Evolutionary conservation across 306 rosid genomes (phyloP).

Genomic region (Carpinus fangiana): DNA sequence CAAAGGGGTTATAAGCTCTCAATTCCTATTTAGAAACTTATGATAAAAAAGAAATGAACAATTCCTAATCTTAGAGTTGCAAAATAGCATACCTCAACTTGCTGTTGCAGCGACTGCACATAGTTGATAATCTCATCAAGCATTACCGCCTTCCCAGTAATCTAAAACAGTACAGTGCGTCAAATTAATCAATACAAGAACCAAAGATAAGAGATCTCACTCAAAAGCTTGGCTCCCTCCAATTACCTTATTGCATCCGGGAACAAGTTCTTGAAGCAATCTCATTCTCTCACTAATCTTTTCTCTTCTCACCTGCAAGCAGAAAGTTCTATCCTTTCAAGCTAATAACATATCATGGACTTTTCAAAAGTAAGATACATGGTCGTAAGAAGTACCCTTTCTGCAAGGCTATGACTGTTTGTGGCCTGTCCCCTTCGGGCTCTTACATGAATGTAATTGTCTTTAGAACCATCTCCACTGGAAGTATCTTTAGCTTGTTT

Average conservation of each 20-base stretch:
- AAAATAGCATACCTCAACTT: slow-evolving; percentile 83
- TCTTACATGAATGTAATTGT: slow-evolving; percentile 92
- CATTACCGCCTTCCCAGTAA: slow-evolving; percentile 99
- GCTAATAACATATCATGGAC: background rate
- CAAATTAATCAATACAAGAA: slow-evolving; percentile 12
- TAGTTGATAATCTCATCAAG: slow-evolving; percentile 98
- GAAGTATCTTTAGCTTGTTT: slow-evolving; percentile 76
- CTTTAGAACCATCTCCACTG: slow-evolving; percentile 72
- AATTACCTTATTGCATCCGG: slow-evolving; percentile 95
- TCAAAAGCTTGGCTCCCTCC: slow-evolving; percentile 14
- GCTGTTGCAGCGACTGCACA: slow-evolving; percentile 97
- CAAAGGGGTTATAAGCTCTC: background rate
- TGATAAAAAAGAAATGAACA: background rate
- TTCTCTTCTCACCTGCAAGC: slow-evolving; percentile 89
- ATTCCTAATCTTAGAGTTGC: background rate
- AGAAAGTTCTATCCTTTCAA: slow-evolving; percentile 12
- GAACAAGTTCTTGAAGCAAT: slow-evolving; percentile 99
- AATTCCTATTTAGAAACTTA: background rate
- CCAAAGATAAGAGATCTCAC: slow-evolving; percentile 23
- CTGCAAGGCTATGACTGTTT: slow-evolving; percentile 98
- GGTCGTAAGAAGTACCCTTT: slow-evolving; percentile 62
- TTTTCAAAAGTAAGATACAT: slow-evolving; percentile 10
- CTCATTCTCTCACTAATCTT: slow-evolving; percentile 98
- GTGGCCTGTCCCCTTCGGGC: slow-evolving; percentile 99
- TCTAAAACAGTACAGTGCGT: slow-evolving; percentile 48